Conservation (phyloP, 257 asterid genomes). For the Plantago major region DNA sequence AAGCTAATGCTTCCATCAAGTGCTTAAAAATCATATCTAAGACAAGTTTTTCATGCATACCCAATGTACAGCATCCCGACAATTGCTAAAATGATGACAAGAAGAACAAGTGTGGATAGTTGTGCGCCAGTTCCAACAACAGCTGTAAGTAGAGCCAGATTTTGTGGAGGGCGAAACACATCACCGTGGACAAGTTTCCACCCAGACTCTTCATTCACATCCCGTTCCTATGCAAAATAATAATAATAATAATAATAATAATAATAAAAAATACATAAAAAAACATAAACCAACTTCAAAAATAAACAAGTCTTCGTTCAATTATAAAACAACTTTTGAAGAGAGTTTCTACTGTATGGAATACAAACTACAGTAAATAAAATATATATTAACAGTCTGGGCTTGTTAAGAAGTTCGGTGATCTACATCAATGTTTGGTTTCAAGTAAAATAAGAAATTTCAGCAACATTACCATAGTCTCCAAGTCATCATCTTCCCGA, state of each 20-base stretch:
- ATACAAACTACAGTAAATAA: not conserved
- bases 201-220: constrained; percentile 81
- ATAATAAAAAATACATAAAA: not conserved
- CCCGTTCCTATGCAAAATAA: constrained; percentile 57
- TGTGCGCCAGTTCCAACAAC: constrained; percentile 94
- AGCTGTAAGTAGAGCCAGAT: constrained; percentile 69
- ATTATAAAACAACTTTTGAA: not conserved
- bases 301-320: constrained; percentile 1
- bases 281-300: constrained; percentile 8
- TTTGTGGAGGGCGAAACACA: constrained; percentile 73
- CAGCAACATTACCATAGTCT: constrained; percentile 49
- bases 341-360: not conserved
- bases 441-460: constrained; percentile 1
- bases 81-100: constrained; percentile 66
- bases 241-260: too few species aligned
- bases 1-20: constrained; percentile 9
- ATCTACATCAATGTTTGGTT: not conserved
- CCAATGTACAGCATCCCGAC: constrained; percentile 80
- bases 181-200: constrained; percentile 97
- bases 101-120: constrained; percentile 63
- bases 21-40: constrained; percentile 14
- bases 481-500: constrained; percentile 69
- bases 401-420: not conserved
- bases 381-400: not conserved
- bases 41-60: constrained; percentile 33